Evolutionary conservation across 73 alveolate species (phyloP).

Genomic region (Paramecium bursaria): DNA sequence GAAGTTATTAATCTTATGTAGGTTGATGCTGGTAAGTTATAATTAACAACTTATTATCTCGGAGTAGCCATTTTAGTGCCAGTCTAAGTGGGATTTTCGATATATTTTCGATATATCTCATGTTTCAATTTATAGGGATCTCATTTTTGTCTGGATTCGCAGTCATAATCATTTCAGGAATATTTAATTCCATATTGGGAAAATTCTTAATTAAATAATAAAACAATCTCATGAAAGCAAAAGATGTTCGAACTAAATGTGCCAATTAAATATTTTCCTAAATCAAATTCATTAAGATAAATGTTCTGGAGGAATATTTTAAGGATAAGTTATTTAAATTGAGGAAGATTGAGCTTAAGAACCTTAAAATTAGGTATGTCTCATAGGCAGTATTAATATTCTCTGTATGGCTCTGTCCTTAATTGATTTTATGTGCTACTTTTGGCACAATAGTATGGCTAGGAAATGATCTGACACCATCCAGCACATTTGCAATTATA

Average conservation of each 20-base stretch:
- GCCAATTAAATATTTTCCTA: constrained; percentile 51
- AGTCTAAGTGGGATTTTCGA: constrained; percentile 27
- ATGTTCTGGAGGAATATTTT: constrained; percentile 62
- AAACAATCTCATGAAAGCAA: constrained; percentile 18
- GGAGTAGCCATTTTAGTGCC: constrained; percentile 54
- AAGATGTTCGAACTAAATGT: constrained; percentile 58
- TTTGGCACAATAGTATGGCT: constrained; percentile 22
- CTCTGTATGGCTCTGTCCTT: constrained; percentile 65
- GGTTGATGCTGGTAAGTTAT: constrained; percentile 63
- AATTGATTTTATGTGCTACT: constrained; percentile 58
- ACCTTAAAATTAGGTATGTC: constrained; percentile 15
- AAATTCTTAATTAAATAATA: constrained; percentile 57
- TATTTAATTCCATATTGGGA: constrained; percentile 53
- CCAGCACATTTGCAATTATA: constrained; percentile 58
- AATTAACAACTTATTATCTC: constrained; percentile 6
- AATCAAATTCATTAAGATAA: constrained; percentile 63
- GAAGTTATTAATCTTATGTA: constrained; percentile 57
- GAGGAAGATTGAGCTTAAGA: constrained; percentile 8
- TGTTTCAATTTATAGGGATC: constrained; percentile 61
- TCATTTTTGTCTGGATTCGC: constrained; percentile 64
- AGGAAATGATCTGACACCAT: constrained; percentile 55
- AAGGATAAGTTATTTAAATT: constrained; percentile 43
- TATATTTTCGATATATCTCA: constrained; percentile 60
- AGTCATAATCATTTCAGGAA: constrained; percentile 42
- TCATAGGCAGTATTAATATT: constrained; percentile 31